Evolutionary conservation across 805 yeast species (phyloP).

Genomic region (Metschnikowia chrysomelidarum): DNA sequence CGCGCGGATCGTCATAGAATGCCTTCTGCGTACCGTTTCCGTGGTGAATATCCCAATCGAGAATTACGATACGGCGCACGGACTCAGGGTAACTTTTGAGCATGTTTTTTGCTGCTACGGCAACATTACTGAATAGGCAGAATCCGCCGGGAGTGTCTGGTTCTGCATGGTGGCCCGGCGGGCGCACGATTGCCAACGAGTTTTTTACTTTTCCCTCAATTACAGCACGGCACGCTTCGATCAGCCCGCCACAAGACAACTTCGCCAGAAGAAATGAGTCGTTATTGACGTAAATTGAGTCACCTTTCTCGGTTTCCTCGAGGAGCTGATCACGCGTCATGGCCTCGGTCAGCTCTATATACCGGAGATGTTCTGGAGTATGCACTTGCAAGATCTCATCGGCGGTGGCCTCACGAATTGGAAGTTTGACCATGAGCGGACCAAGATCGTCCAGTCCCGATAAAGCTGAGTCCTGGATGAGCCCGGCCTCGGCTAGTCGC

Average conservation of each 20-base stretch:
- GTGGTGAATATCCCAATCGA: conserved; percentile 99
- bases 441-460: conserved; percentile 77
- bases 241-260: conserved; percentile 94
- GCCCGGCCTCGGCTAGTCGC: conserved; percentile 89
- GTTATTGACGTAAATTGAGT: conserved; percentile 91
- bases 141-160: conserved; percentile 97
- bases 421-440: conserved; percentile 81
- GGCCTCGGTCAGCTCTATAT: conserved; percentile 67
- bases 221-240: conserved; percentile 94
- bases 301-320: conserved; percentile 86
- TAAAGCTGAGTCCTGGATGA: conserved; percentile 74
- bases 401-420: conserved; percentile 82
- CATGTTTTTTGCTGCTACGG: conserved; percentile 90
- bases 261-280: conserved; percentile 86
- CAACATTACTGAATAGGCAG: conserved; percentile 93
- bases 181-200: conserved; percentile 91
- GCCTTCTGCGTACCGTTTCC: conserved; percentile 98
- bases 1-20: conserved; percentile 84
- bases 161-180: conserved; percentile 99
- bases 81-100: conserved; percentile 82
- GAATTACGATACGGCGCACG: conserved; percentile 74
- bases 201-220: conserved; percentile 90
- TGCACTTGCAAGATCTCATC: conserved; percentile 90
- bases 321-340: conserved; percentile 77
- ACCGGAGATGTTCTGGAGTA: conserved; percentile 73